Percentiles rank a stretch among this genome's conserved stretches.
These are phyloP conservation scores for Agaricus subrufescens DNA, from an alignment of 768 basidiomycete genomes.

Conservation along the genomic window DNA sequence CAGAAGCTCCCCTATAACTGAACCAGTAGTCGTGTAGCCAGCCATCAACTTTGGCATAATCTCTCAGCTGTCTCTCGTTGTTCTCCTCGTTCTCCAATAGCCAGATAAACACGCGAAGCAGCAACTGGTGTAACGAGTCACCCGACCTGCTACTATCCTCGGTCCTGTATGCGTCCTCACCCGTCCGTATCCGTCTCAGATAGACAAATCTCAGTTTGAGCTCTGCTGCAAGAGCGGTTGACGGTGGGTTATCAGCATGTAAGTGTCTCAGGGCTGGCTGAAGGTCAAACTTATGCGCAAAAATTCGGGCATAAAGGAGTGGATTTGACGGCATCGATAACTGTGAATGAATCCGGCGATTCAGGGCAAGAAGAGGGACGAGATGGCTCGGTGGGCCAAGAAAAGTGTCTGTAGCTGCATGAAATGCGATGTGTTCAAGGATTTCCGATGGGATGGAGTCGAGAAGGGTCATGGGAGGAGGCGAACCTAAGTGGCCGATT, in stretches of 20 bases:
- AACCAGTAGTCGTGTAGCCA: conserved; percentile 74
- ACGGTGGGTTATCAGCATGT: conserved; percentile 31
- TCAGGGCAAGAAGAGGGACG: conserved; percentile 49
- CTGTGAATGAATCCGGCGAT: conserved; percentile 40
- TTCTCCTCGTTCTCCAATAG: conserved; percentile 78
- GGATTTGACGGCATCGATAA: conserved; percentile 53
- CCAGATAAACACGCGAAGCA: conserved; percentile 72
- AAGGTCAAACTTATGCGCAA: conserved; percentile 62
- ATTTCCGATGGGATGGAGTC: conserved; percentile 68
- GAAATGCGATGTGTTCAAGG: conserved; percentile 73
- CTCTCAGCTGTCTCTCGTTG: conserved; percentile 66
- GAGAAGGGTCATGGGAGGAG: conserved; percentile 29
- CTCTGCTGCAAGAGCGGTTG: conserved; percentile 53
- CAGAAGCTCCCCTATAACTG: conserved; percentile 51
- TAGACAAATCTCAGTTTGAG: conserved; percentile 55
- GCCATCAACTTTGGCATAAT: conserved; percentile 54
- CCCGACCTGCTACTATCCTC: neutral
- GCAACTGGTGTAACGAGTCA: conserved; percentile 34
- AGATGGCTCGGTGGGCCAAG: conserved; percentile 62
- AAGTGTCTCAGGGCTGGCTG: conserved; percentile 45
- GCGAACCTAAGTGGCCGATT: too few species aligned
- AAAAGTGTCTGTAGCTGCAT: conserved; percentile 43
- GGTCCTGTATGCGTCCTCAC: conserved; percentile 26
- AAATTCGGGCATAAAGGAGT: conserved; percentile 72
- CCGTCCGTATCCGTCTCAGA: conserved; percentile 51